Percentiles rank a stretch among this genome's conserved stretches.
Conservation (phyloP, 129 eudicot species). For the Gnaphalium uliginosum region DNA sequence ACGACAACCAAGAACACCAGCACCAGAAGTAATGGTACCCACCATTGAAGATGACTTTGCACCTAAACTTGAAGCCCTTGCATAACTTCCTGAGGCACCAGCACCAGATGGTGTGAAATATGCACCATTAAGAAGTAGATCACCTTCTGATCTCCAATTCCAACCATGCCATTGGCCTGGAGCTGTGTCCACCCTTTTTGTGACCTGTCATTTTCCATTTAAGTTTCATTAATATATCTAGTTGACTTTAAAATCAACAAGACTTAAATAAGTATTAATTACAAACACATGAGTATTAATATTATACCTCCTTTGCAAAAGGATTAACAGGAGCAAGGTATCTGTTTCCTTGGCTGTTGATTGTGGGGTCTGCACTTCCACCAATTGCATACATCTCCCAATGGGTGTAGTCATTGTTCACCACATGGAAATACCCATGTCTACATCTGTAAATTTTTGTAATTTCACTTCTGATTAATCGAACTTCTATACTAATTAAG, state of each 20-base stretch:
- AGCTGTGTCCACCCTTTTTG: conserved; percentile 69
- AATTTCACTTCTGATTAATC: not conserved
- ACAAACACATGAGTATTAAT: not conserved
- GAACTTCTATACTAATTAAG: not conserved
- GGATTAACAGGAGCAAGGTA: conserved; percentile 87
- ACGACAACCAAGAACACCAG: conserved; percentile 74
- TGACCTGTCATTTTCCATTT: conserved; percentile 51
- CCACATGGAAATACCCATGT: conserved; percentile 96
- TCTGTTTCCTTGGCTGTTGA: conserved; percentile 94
- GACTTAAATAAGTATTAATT: not conserved
- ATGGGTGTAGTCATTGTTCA: conserved; percentile 98
- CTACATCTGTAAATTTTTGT: conserved; percentile 62
- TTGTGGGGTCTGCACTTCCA: conserved; percentile 91
- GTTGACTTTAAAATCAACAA: conserved; percentile 18
- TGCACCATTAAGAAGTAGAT: conserved; percentile 76
- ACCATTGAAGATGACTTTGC: conserved; percentile 89
- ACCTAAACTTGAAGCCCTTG: conserved; percentile 86
- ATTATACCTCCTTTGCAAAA: conserved; percentile 75
- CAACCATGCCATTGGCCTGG: conserved; percentile 66
- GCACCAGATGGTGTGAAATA: conserved; percentile 80
- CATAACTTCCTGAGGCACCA: conserved; percentile 76
- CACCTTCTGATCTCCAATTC: conserved; percentile 97
- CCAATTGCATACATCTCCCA: conserved; percentile 99
- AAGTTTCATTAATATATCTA: conserved; percentile 14
- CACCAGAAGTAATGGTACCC: conserved; percentile 64